Evolutionary conservation across 2,329 filamentous ascomycete species (phyloP), one percentile per base, ranked within the genome.

Genomic region (Dactylellina haptotyla): DNA sequence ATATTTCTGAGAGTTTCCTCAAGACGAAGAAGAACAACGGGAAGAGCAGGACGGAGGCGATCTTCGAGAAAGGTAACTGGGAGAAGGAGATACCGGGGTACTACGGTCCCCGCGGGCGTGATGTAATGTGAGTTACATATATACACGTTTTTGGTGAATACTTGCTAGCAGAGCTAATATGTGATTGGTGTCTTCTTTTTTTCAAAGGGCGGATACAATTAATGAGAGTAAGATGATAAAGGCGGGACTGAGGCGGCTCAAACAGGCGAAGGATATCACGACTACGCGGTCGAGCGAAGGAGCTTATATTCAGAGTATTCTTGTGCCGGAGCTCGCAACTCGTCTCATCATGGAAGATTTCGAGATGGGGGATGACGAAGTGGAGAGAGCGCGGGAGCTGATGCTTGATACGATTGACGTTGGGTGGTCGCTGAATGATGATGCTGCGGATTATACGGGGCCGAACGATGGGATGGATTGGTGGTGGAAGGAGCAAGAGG

Each of bases 401-500:
- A 73, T 73, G 69, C 23, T 65, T 5, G 54, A 73, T 5, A 73
- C 69, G 3, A 62, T 73, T n/a, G 61, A 73, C 28, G 45, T 73
- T 25, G 69, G 69, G 8, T 18, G 56, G 23, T 28, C 37, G 23
- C 30, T 73, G 3, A 73, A 73, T 20, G 59, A 73, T 18, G 69
- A 65, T n/a, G 39, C 41, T 26, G 45, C 61, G 3, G 56, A 54
- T 26, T 12, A 54, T 41, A 37, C 25, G 9, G 69, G 48, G 8
- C 20, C 62, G 10, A 61, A 66, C 18, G 69, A 73, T 16, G 69
- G 69, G 6, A 73, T 73, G 69, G 56, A 73, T n/a, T 73, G 69
- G 69, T 73, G 69, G 69, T 73, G 69, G 69, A 66, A 73, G 37
- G 69, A 73, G 45, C 69, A 66, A 25, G 69, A 66, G 12, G 61